Conservation (phyloP, 176 grass and related monocot genomes). For the Cymbopogon citratus region DNA sequence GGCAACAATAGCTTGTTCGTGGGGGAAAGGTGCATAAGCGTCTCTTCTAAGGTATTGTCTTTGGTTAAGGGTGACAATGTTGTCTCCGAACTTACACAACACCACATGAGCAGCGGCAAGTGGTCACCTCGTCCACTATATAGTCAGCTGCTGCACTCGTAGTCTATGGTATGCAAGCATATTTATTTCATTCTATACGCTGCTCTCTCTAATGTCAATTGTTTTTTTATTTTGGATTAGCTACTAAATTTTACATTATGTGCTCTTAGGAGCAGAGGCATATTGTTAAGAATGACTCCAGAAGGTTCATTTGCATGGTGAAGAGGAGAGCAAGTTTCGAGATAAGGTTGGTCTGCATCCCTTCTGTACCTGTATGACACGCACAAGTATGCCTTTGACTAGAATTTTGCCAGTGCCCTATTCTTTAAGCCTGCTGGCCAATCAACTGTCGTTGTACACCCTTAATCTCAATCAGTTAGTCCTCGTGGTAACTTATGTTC, state of each 20-base stretch:
- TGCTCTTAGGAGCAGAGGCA: background rate
- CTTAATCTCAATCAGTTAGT: too few species aligned
- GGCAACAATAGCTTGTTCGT: background rate
- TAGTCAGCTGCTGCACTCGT: background rate
- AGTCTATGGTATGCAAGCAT: background rate
- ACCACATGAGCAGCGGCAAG: background rate
- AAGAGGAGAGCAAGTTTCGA: background rate
- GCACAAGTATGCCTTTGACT: too few species aligned
- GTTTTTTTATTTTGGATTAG: background rate
- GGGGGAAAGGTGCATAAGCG: background rate
- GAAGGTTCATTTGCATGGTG: background rate
- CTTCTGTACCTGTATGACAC: background rate
- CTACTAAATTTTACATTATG: background rate
- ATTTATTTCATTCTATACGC: background rate
- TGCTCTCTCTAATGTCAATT: background rate
- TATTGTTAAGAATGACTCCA: background rate
- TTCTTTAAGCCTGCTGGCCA: too few species aligned
- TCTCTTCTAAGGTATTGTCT: background rate
- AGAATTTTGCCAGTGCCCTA: too few species aligned
- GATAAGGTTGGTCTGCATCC: background rate
- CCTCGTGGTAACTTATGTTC: too few species aligned
- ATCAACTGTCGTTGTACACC: too few species aligned
- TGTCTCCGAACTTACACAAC: background rate
- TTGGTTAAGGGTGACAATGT: background rate
- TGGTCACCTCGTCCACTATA: background rate